These are phyloP conservation scores for Leccinum imitatum DNA, from an alignment of 768 basidiomycete genomes.

Conservation along the genomic window DNA sequence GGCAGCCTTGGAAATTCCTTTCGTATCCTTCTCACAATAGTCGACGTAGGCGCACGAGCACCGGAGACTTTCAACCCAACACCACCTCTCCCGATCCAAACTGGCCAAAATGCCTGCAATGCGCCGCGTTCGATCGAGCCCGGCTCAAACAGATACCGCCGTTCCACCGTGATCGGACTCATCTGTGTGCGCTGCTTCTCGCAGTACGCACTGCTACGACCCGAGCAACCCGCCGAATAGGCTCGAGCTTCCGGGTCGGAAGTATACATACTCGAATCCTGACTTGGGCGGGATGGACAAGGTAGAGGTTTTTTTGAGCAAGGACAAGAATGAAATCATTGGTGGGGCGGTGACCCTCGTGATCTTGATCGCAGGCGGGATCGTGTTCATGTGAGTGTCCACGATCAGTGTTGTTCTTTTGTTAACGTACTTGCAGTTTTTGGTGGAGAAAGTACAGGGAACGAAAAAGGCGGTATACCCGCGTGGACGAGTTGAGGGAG, in stretches of 20 bases:
- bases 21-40: slow-evolving; percentile 18
- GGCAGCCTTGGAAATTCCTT: slow-evolving; percentile 15
- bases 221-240: slow-evolving; percentile 60
- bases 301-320: slow-evolving; percentile 32
- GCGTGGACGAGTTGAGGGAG: no score
- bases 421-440: slow-evolving; percentile 16
- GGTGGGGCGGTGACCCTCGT: slow-evolving; percentile 39
- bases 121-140: slow-evolving; percentile 59
- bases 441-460: slow-evolving; percentile 2
- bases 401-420: neutral
- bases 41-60: slow-evolving; percentile 10
- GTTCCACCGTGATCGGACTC: slow-evolving; percentile 37
- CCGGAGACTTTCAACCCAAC: no score
- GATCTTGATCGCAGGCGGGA: slow-evolving; percentile 39
- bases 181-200: slow-evolving; percentile 60
- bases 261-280: slow-evolving; percentile 51
- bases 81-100: no score
- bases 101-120: slow-evolving; percentile 55
- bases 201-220: slow-evolving; percentile 51
- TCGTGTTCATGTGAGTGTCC: slow-evolving; percentile 35
- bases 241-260: slow-evolving; percentile 38
- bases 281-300: slow-evolving; percentile 50
- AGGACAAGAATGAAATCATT: no score
- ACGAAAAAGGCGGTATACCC: no score
- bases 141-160: slow-evolving; percentile 39